Base-by-base conservation (phyloP, 495 filamentous ascomycete genomes). In the Neurospora hispaniola region DNA sequence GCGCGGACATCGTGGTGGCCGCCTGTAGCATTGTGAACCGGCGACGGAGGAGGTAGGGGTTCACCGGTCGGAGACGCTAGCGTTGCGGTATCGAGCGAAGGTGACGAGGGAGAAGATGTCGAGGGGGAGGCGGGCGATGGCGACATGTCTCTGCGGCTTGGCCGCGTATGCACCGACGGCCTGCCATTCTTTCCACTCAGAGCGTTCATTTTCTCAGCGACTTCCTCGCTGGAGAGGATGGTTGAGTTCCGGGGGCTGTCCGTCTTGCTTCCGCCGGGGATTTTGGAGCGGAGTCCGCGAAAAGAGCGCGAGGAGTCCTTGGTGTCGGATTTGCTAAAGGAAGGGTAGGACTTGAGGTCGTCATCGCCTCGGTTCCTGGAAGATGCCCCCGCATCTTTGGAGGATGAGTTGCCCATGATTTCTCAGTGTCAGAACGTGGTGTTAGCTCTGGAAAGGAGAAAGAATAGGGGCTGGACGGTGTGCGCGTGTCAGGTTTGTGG, bases 221-320 rank as follows among this genome's bases (percentile, higher is more conserved):
- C 80, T 71, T 92, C 90, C 20, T 86, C 86, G 73, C 86, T 87
- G 44, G 86, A 84, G 27, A 94, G 86, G 42, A 86, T 87, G 12
- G 88, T 85, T 16, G 95, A 97, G 75, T 82, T 88, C 70, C 93
- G 86, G 43, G 96, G 94, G 78, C 94, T 98, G 77, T 94, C 93
- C 43, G 85, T 88, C 82, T 82, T 87, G 77, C 79, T 88, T 80
- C 81, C 83, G 77, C 85, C 87, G 74, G 81, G 90, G 78, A 86
- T 91, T 86, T 85, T 86, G 71, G 81, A 88, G 79, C 79, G 88
- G 86, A 81, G 90, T 80, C 78, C 95, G 90, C 86, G 96, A 77
- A 98, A 88, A 1, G 96, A 98, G 69, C 95, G 91, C 27, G 92
- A 86, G 11, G 96, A 98, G 75, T 97, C 96, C 81, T 94, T 94